These are phyloP conservation scores for Tephrocybe sp. DNA, from an alignment of 768 basidiomycete species.

Conservation along the genomic window DNA sequence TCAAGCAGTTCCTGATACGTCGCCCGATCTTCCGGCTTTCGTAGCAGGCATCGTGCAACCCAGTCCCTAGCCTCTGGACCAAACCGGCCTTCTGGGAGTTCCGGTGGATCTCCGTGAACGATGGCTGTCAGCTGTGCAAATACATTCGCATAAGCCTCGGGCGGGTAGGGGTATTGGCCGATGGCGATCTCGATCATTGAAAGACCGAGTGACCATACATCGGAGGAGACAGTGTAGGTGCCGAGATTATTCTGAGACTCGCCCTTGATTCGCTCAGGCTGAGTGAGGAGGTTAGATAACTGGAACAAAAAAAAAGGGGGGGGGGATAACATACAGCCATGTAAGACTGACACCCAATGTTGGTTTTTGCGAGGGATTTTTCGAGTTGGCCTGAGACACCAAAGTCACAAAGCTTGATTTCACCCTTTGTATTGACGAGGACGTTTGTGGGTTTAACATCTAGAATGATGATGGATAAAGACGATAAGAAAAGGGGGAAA, in stretches of 20 bases:
- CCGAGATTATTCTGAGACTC: slow-evolving; percentile 84
- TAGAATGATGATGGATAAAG: slow-evolving; percentile 22
- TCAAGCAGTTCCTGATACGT: slow-evolving; percentile 81
- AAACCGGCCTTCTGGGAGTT: slow-evolving; percentile 70
- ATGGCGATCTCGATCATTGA: slow-evolving; percentile 91
- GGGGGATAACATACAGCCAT: slow-evolving; percentile 76
- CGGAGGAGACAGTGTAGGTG: slow-evolving; percentile 94
- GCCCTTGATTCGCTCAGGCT: slow-evolving; percentile 97
- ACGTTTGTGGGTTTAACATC: slow-evolving; percentile 96
- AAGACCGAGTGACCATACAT: slow-evolving; percentile 96
- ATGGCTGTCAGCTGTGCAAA: slow-evolving; percentile 97
- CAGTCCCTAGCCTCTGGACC: slow-evolving; percentile 75
- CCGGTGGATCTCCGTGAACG: slow-evolving; percentile 91
- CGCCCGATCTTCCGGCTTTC: slow-evolving; percentile 75
- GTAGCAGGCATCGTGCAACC: slow-evolving; percentile 75
- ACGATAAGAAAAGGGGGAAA: background rate
- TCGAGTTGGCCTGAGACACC: slow-evolving; percentile 99
- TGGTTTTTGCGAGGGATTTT: slow-evolving; percentile 94
- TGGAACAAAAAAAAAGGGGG: slow-evolving; percentile 1
- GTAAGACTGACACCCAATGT: slow-evolving; percentile 97
- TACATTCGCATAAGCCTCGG: slow-evolving; percentile 95
- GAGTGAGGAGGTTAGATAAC: slow-evolving; percentile 3
- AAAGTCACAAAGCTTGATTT: slow-evolving; percentile 96
- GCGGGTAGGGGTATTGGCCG: slow-evolving; percentile 93
- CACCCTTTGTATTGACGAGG: slow-evolving; percentile 82